phyloP scores from a whole-genome alignment of 805 yeast genomes.

The Blastobotrys peoriensis region DNA sequence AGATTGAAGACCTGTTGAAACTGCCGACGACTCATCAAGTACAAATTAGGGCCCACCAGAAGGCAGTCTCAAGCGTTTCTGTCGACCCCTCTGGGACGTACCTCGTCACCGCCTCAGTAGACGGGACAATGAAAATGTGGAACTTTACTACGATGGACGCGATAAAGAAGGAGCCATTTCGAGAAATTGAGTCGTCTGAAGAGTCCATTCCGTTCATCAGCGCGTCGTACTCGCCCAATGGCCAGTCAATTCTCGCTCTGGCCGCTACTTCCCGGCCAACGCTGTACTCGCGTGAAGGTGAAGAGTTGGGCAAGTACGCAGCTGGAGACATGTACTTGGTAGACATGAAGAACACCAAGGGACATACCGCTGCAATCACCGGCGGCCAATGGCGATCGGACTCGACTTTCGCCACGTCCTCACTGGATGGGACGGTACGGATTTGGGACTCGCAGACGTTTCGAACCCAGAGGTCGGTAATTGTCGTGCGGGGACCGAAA shows the following conservation, averaged over 20 bases:
- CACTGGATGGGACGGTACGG: constrained; percentile 31
- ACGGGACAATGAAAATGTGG: constrained; percentile 27
- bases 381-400: constrained; percentile 28
- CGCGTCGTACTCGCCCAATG: constrained; percentile 18
- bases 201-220: constrained; percentile 21
- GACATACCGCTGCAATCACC: constrained; percentile 30
- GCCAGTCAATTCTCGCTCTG: constrained; percentile 21
- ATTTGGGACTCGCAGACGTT: constrained; percentile 29
- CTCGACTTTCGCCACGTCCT: constrained; percentile 25
- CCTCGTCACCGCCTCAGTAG: constrained; percentile 27
- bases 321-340: constrained; percentile 33
- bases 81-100: constrained; percentile 26
- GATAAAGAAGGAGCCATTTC: constrained; percentile 19
- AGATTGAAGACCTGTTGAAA: constrained; percentile 27
- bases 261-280: constrained; percentile 22
- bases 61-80: constrained; percentile 22
- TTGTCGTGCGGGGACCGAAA: constrained; percentile 22
- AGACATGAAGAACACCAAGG: constrained; percentile 32
- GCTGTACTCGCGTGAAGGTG: constrained; percentile 26
- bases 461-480: constrained; percentile 25
- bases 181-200: constrained; percentile 23
- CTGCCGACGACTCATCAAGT: constrained; percentile 35
- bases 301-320: constrained; percentile 21
- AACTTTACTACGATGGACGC: constrained; percentile 32
- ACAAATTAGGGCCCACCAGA: constrained; percentile 19